These are phyloP conservation scores for Sequoiadendron giganteum DNA, from an alignment of 75 land plant species.

Conservation along the genomic window DNA sequence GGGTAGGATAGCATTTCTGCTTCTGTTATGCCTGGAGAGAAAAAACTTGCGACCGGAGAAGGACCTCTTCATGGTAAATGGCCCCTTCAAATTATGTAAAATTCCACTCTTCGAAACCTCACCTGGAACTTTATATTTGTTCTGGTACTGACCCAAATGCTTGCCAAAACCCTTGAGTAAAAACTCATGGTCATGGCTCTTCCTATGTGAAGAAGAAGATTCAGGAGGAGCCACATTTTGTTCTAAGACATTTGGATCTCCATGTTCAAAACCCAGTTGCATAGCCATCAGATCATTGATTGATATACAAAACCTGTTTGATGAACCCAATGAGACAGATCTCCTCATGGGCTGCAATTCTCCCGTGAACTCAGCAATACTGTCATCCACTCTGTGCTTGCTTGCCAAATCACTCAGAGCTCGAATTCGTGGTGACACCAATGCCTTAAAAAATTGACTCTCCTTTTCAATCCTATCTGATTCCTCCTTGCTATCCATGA, in stretches of 20 bases:
- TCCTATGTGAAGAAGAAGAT: slow-evolving; percentile 8
- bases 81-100: slow-evolving; percentile 27
- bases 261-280: slow-evolving; percentile 6
- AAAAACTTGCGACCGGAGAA: slow-evolving; percentile 25
- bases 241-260: not conserved
- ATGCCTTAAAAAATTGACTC: not conserved
- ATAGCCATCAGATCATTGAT: slow-evolving; percentile 28
- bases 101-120: slow-evolving; percentile 10
- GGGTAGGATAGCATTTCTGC: slow-evolving; percentile 22
- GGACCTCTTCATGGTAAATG: slow-evolving; percentile 32
- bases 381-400: not conserved
- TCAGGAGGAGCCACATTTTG: not conserved
- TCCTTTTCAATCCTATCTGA: not conserved
- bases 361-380: slow-evolving; percentile 8
- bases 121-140: not conserved
- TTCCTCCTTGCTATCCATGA: slow-evolving; percentile 11
- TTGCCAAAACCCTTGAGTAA: not conserved
- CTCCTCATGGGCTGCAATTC: slow-evolving; percentile 22
- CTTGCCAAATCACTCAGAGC: slow-evolving; percentile 22
- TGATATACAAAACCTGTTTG: slow-evolving; percentile 10
- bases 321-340: slow-evolving; percentile 36
- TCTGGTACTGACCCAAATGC: not conserved
- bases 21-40: slow-evolving; percentile 9
- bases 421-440: slow-evolving; percentile 3
- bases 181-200: not conserved